Evolutionary conservation across 768 basidiomycete genomes (phyloP), one percentile per base, ranked within the genome.

Genomic region (Pleurotus tuber-regium): DNA sequence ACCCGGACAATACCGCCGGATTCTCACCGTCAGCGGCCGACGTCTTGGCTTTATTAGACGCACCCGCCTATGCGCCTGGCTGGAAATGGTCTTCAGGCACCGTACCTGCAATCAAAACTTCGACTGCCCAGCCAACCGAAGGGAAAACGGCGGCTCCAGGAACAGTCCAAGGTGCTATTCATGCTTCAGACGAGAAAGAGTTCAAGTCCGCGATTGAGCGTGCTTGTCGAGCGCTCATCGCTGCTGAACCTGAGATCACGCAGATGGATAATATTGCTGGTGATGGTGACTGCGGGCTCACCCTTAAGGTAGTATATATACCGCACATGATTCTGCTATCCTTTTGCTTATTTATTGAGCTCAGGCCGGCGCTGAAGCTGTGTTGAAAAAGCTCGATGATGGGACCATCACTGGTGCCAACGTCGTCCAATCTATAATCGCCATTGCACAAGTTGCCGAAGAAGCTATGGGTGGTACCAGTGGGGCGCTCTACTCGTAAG

Each of bases 381-480:
- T 92, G 5, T 72, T 90, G 18, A 69, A 76, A 42, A 77, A 76
- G 52, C 72, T 92, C 14, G 59, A 73, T 4, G 67, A 76, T 21
- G 82, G 82, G 2, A 70, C 63, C 25, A 76, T 95, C 43, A 70
- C 70, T 8, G 89, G 88, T 4, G 63, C 72, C 9, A 81, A 93
- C 57, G 74, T 92, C 42, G 73, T 88, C 30, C 74, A 71, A 21
- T 79, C 84, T 47, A 71, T 90, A 53, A 78, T 88, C 38, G 71
- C 74, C 2, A 81, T 95, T 53, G 80, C 93, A 2, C 76, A 82
- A 56, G 80, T 86, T 7, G 85, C 87, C 2, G 90, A 93, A 65
- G 85, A 89, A 58, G 73, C 75, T 14, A 96, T 96, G 93, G 93
- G 89, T 10, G 93, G 93, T 28, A 95, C 93, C 4, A 89, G 87